These are phyloP conservation scores for Arctostaphylos glauca DNA, from an alignment of 148 eudicot species.

Conservation along the genomic window DNA sequence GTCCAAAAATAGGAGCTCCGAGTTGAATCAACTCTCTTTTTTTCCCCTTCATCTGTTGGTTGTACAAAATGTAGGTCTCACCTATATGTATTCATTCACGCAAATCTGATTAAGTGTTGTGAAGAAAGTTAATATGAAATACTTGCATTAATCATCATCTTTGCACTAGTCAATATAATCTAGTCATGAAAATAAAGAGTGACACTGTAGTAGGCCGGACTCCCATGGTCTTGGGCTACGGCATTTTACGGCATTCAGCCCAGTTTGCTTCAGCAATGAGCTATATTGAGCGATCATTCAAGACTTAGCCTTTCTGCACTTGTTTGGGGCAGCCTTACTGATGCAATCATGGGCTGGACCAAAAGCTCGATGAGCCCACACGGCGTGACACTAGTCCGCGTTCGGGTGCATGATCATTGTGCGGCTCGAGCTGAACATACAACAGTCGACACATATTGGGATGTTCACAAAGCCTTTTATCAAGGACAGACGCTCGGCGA, in stretches of 20 bases:
- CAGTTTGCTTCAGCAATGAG: neutral
- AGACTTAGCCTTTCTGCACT: too few relatives aligned
- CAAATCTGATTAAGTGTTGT: conserved; percentile 1
- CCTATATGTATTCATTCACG: conserved; percentile 42
- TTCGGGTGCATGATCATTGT: too few relatives aligned
- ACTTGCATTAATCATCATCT: neutral
- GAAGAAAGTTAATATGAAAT: neutral
- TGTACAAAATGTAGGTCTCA: conserved; percentile 77
- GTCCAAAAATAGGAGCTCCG: conserved; percentile 82
- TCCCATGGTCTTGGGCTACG: too few relatives aligned
- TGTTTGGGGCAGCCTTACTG: neutral
- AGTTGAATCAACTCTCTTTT: conserved; percentile 94
- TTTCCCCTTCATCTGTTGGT: conserved; percentile 75
- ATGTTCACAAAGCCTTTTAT: too few relatives aligned
- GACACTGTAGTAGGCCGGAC: too few relatives aligned
- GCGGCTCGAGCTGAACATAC: too few relatives aligned
- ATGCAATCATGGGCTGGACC: too few relatives aligned
- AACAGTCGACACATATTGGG: too few relatives aligned
- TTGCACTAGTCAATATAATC: neutral
- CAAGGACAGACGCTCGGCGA: too few relatives aligned
- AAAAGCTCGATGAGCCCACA: too few relatives aligned
- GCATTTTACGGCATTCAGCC: too few relatives aligned
- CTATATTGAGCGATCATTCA: neutral
- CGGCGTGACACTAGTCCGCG: too few relatives aligned
- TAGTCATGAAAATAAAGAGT: neutral